Evolutionary conservation across 208 protist genomes (phyloP), one percentile per base, ranked within the genome.

Genomic region (Trypanosoma vivax): DNA sequence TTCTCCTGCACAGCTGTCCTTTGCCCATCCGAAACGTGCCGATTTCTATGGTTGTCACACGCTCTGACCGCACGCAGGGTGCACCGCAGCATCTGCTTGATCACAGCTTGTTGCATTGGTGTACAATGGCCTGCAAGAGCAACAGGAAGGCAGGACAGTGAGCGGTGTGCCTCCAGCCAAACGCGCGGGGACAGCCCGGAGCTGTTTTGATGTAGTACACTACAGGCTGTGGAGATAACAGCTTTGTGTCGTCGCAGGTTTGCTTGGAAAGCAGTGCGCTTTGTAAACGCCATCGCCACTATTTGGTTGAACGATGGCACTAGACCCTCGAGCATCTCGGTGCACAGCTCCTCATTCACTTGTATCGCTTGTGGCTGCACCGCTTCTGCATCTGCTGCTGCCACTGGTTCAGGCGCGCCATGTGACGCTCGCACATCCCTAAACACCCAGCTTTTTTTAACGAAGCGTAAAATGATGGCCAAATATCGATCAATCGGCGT

Each of bases 401-500:
- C 19, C 25, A 41, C 25, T 19, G n/a, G 31, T 40, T 4, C 28
- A 27, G 14, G 18, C 19, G 5, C 14, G 16, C n/a, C 21, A 34
- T 50, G 31, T 23, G 16, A 45, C 16, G 2, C 29, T 14, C 16
- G 13, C 16, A 50, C 13, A 23, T 31, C 23, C 23, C 41, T 43
- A 0, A 34, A 2, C 41, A 53, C 49, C 60, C 60, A 66, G 37
- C 60, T 28, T n/a, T 47, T 56, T 5, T 30, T 50, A 18, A 35
- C 45, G 46, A 58, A 81, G 16, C 54, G 43, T 7, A 69, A 43
- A 30, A 85, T 64, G 3, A 56, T 29, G 1, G 21, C 39, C 18
- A 86, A 10, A 56, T 73, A 70, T 40, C 70, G 72, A 47, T 76
- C 70, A 0, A 76, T n/a, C 0, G 60, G 58, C 1, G 46, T 43